Conservation (phyloP, 2,329 filamentous ascomycete genomes). For the Septoria petroselini region DNA sequence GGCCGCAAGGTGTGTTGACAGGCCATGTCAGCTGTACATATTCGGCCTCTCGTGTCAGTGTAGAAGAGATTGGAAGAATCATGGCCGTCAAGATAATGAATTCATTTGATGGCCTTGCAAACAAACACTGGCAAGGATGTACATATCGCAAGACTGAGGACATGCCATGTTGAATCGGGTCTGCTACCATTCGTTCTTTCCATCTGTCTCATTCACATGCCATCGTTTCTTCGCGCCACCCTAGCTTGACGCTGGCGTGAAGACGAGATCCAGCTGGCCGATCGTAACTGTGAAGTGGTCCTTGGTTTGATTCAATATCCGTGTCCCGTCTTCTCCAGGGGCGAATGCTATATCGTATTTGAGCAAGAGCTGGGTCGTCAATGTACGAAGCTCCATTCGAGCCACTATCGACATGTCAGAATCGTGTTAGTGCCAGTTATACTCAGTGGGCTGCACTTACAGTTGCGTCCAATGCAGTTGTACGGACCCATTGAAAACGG, state of each 20-base stretch:
- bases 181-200: background rate
- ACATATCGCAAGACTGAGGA: too few relatives aligned
- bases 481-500: slow-evolving; percentile 39
- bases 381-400: slow-evolving; percentile 38
- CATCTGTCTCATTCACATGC: background rate
- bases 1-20: too few relatives aligned
- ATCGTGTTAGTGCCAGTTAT: background rate
- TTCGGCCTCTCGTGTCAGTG: too few relatives aligned
- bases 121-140: too few relatives aligned
- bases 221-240: background rate
- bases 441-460: slow-evolving; percentile 8
- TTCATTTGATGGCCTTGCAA: too few relatives aligned
- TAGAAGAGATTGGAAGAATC: too few relatives aligned
- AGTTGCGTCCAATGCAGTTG: slow-evolving; percentile 40
- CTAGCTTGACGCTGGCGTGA: slow-evolving; percentile 20
- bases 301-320: slow-evolving; percentile 35
- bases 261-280: slow-evolving; percentile 25
- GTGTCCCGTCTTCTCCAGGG: slow-evolving; percentile 36
- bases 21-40: too few relatives aligned
- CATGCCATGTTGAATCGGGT: too few relatives aligned
- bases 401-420: slow-evolving; percentile 31
- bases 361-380: slow-evolving; percentile 38
- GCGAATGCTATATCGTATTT: slow-evolving; percentile 41
- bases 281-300: slow-evolving; percentile 40
- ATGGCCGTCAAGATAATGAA: too few relatives aligned